phyloP scores from a whole-genome alignment of 148 eudicot genomes.

The Amaranthus palmeri region DNA sequence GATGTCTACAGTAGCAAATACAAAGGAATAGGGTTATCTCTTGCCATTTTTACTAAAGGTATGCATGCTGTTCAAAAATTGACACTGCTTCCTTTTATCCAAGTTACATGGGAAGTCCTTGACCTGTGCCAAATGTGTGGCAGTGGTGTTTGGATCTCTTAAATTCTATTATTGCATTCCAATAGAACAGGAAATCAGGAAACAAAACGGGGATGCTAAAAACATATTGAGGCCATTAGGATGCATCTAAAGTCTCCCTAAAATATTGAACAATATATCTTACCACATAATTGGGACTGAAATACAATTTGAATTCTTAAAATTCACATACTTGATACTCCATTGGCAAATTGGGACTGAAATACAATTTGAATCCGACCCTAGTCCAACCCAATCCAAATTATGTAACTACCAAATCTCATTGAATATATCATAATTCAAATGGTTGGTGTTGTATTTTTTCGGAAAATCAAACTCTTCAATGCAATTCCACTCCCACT shows the following conservation, averaged over 20 bases:
- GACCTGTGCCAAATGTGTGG: not conserved
- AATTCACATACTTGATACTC: not conserved
- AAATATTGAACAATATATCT: not conserved
- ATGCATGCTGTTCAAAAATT: constrained; percentile 5
- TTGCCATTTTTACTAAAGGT: constrained; percentile 73
- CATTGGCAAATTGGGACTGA: too few species aligned
- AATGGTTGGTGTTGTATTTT: too few species aligned
- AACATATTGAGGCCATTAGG: not conserved
- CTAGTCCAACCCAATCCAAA: too few species aligned
- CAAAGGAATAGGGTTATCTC: constrained; percentile 83
- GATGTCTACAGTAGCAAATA: constrained; percentile 78
- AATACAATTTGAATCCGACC: too few species aligned
- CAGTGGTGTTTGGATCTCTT: not conserved
- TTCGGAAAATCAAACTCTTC: too few species aligned
- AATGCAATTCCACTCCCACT: too few species aligned
- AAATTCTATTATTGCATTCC: not conserved
- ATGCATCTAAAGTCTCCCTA: not conserved
- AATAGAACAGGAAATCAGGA: not conserved
- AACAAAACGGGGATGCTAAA: not conserved
- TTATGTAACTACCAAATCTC: too few species aligned
- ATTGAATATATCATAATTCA: too few species aligned
- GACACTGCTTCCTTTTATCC: not conserved
- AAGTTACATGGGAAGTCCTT: not conserved
- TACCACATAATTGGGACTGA: not conserved
- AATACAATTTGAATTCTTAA: not conserved